phyloP scores from a whole-genome alignment of 176 grass and related monocot genomes.

The Cenchrus americanus region DNA sequence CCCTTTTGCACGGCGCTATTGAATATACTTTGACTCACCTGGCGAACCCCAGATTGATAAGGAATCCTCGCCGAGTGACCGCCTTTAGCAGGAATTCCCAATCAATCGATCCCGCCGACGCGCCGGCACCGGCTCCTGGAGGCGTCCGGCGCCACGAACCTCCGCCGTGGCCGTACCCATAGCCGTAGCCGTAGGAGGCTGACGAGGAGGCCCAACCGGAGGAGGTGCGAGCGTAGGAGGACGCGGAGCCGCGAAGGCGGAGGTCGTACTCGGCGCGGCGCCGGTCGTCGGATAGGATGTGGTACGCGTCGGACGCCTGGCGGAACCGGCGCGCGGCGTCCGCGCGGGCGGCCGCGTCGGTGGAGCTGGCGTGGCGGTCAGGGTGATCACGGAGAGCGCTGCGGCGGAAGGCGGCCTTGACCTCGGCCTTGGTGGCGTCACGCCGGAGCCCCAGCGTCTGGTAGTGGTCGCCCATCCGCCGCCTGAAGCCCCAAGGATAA shows the following conservation, averaged over 20 bases:
- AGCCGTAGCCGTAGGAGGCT: conserved; percentile 36
- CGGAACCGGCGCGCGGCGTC: conserved; percentile 61
- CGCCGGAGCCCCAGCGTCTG: conserved; percentile 55
- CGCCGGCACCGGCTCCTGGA: conserved; percentile 8
- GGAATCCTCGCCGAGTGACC: conserved; percentile 58
- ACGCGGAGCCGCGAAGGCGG: conserved; percentile 40
- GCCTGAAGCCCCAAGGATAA: neutral
- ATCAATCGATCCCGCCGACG: conserved; percentile 41
- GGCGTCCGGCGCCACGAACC: conserved; percentile 46
- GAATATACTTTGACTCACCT: conserved; percentile 31
- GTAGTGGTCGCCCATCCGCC: conserved; percentile 61
- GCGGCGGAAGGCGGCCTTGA: conserved; percentile 74
- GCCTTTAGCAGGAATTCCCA: conserved; percentile 53
- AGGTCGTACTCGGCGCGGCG: conserved; percentile 65
- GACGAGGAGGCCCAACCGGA: conserved; percentile 40
- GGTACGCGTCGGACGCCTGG: conserved; percentile 71
- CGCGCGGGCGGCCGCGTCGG: conserved; percentile 41
- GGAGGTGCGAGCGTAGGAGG: conserved; percentile 40
- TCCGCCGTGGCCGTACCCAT: conserved; percentile 40
- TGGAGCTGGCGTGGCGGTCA: conserved; percentile 60
- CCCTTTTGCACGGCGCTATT: neutral
- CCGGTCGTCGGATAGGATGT: conserved; percentile 61
- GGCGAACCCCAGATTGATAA: conserved; percentile 52
- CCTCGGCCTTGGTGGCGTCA: conserved; percentile 68
- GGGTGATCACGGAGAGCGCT: conserved; percentile 70